Evolutionary conservation across 352 stramenopile genomes (phyloP), one percentile per base, ranked within the genome.

Genomic region (Thraustochytrium sp.): DNA sequence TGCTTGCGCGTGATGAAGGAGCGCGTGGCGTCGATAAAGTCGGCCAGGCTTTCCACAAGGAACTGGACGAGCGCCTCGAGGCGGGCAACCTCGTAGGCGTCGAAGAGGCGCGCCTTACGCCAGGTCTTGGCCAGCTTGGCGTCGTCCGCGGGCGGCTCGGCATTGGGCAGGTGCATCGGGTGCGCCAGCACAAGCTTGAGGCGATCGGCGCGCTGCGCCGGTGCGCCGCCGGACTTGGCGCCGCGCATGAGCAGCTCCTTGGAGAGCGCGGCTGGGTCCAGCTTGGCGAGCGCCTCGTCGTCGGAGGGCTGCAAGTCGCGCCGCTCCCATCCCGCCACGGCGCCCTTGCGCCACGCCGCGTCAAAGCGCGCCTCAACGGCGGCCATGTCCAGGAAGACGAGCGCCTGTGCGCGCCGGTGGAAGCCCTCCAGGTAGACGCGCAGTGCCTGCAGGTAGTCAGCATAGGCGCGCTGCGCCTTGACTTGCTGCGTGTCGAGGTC

Each of bases 1-100:
- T 94, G 91, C 87, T 96, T 96, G 84, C 94, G 95, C 51, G 94
- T 91, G 44, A 95, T 94, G 85, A 92, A 93, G 38, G 88, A 89
- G 49, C 87, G 88, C 0, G 91, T 94, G 82, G 94, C 92, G 18
- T 90, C 89, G 36, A 95, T 88, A 53, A 94, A 90, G 55, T 95
- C 91, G 37, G 49, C 65, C 51, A 87, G 40, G 29, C 80, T 49
- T 34, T 86, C 62, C 0, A 37, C 72, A 76, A 87, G 46, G 21
- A 40, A 46, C 26, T 55, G 31, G 4, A 87, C 61, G 8, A 76
- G 26, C 21, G 59, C 76, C 61, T 87, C 84, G 5, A 68, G 48
- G 44, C 55, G 51, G 0, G 80, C 80, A 1, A 85, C 56, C 9
- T 76, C 46, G 21, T 49, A 29, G 9, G 84, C n/a, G 51, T 64